phyloP scores from a whole-genome alignment of 2,329 filamentous ascomycete species.

The Dactylellina parvicollis region DNA sequence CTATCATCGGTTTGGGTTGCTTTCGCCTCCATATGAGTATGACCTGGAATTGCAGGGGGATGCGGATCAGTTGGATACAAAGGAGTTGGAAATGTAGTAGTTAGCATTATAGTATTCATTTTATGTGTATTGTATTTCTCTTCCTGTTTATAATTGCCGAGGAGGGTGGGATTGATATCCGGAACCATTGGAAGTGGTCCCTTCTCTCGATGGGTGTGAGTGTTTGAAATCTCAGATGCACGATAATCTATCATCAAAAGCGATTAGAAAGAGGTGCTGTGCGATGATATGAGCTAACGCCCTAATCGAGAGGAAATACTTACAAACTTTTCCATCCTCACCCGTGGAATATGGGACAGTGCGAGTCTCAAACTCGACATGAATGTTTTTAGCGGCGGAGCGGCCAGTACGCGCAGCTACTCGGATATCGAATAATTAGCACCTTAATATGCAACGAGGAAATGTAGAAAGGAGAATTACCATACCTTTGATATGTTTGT shows the following conservation, averaged over 20 bases:
- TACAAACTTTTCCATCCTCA: slow-evolving; percentile 17
- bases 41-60: background rate
- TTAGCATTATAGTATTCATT: background rate
- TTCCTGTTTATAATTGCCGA: background rate
- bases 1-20: background rate
- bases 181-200: slow-evolving; percentile 25
- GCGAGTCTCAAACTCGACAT: slow-evolving; percentile 28
- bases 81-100: background rate
- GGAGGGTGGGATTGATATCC: slow-evolving; percentile 25
- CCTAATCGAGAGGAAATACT: slow-evolving; percentile 2
- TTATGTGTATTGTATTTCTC: background rate
- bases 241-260: slow-evolving; percentile 3
- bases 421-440: background rate
- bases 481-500: slow-evolving; percentile 3
- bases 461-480: background rate
- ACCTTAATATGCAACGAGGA: background rate
- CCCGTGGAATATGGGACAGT: slow-evolving; percentile 28
- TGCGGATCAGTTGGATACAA: background rate
- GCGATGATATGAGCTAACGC: background rate
- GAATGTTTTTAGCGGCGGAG: slow-evolving; percentile 1
- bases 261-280: background rate
- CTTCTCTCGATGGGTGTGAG: slow-evolving; percentile 22
- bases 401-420: background rate
- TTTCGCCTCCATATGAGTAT: background rate
- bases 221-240: background rate